Evolutionary conservation across 2,329 filamentous ascomycete genomes (phyloP), one percentile per base, ranked within the genome.

Genomic region (Emergomyces africanus): DNA sequence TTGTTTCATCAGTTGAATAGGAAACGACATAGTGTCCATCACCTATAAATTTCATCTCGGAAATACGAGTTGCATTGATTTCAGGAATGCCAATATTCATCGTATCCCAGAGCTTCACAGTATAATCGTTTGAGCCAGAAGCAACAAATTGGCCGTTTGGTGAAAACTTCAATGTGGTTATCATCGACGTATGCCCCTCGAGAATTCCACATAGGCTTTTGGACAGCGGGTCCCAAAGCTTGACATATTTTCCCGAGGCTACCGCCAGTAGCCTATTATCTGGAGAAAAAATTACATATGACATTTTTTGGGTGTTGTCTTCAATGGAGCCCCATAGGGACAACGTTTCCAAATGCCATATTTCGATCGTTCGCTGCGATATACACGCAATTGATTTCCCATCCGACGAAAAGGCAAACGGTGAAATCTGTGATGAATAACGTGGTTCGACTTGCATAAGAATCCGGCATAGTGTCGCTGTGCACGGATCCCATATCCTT

Each of bases 61-160:
- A 8, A 28, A 54, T 39, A 18, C 8, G n/a, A 18, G 35, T 30
- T n/a, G 41, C 20, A 14, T 18, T 28, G 3, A 54, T 42, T 14
- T 41, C 5, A 54, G 35, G 20, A 18, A 54, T 41, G 35, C 3
- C 14, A 6, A 28, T 12, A 39, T 28, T 41, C 1, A 28, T 28
- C n/a, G 20, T 8, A 18, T 54, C 35, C 51, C 35, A 63, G 28
- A 63, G 23, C 46, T 51, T 42, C 12, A 63, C 56, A 2, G 56
- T 61, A 18, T 49, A 1, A 30, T 63, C 62, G n/a, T 23, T 0
- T 4, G 62, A 63, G 20, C 44, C 44, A 9, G 62, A 63, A 20
- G 54, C 62, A 10, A 63, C 20, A 10, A 56, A 3, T 8, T 23
- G 41, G 8, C 57, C 61, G 39, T 61, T 49, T 8, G 50, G 37